phyloP scores from a whole-genome alignment of 345 rosid species.

The Schrenkiella parvula region DNA sequence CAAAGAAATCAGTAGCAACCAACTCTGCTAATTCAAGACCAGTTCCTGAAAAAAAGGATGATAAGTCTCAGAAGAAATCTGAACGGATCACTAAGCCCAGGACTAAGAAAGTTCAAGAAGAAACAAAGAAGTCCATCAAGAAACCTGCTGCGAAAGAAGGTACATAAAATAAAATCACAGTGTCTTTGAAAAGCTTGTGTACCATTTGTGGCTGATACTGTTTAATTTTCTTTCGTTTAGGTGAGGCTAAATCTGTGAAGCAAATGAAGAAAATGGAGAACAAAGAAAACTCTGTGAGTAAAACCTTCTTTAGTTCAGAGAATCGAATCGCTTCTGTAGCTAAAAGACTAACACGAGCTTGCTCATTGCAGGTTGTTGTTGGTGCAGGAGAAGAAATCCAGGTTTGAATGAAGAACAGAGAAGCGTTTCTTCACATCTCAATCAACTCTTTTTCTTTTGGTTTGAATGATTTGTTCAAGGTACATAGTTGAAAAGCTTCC shows the following conservation, averaged over 20 bases:
- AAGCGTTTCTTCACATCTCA: background rate
- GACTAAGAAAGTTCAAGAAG: conserved; percentile 32
- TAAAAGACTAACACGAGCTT: background rate
- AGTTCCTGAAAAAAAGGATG: conserved; percentile 35
- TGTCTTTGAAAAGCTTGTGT: background rate
- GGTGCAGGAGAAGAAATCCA: conserved; percentile 28
- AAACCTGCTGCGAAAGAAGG: conserved; percentile 52
- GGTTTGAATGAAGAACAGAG: conserved; percentile 19
- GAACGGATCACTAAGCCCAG: conserved; percentile 53
- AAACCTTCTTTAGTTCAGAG: background rate
- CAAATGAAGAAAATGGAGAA: conserved; percentile 41
- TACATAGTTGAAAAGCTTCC: conserved; percentile 17
- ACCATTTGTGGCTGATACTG: background rate
- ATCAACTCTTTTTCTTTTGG: conserved; percentile 14
- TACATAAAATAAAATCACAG: background rate
- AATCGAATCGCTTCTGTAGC: background rate
- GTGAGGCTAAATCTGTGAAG: conserved; percentile 38
- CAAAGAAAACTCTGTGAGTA: conserved; percentile 58
- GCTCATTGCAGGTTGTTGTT: conserved; percentile 8
- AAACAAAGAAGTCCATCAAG: conserved; percentile 41
- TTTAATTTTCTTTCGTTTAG: conserved; percentile 31
- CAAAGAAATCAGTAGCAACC: conserved; percentile 36
- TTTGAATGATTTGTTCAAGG: conserved; percentile 25
- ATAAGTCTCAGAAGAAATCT: conserved; percentile 44
- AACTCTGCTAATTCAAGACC: conserved; percentile 40